These are phyloP conservation scores for Xylariaceae sp. DNA, from an alignment of 2,329 filamentous ascomycete genomes.

Conservation along the genomic window DNA sequence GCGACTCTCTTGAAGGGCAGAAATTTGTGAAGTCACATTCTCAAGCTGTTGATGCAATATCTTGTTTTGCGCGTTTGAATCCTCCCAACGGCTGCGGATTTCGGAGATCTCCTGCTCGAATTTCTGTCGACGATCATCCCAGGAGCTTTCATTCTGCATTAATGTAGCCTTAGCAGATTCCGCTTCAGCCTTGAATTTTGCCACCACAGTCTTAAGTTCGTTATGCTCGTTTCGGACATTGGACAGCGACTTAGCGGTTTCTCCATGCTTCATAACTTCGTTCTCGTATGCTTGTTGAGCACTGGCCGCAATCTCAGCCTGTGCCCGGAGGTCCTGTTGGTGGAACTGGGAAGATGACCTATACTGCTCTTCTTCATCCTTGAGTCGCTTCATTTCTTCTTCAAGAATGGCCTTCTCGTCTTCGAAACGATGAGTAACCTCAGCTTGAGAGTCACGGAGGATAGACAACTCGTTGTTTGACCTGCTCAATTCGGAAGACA, in stretches of 20 bases:
- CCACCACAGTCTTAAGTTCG: constrained; percentile 71
- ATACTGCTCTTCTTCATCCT: constrained; percentile 76
- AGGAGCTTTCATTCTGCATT: constrained; percentile 76
- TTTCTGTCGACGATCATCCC: constrained; percentile 73
- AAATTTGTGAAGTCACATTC: constrained; percentile 71
- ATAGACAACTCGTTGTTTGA: constrained; percentile 78
- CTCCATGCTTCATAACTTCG: constrained; percentile 90
- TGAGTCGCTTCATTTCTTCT: constrained; percentile 71
- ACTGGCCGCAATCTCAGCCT: constrained; percentile 87
- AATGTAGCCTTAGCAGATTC: constrained; percentile 79
- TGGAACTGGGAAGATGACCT: constrained; percentile 75
- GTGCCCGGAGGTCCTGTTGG: constrained; percentile 84
- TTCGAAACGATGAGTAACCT: constrained; percentile 63
- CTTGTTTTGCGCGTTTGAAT: constrained; percentile 83
- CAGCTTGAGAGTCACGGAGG: constrained; percentile 73
- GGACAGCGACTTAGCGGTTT: constrained; percentile 83
- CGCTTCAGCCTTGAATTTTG: constrained; percentile 69
- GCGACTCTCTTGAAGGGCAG: constrained; percentile 71
- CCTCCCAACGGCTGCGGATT: constrained; percentile 71
- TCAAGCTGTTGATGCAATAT: constrained; percentile 87
- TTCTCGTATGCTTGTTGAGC: constrained; percentile 94
- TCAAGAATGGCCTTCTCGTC: constrained; percentile 79
- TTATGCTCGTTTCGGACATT: constrained; percentile 74
- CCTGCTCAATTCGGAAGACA: constrained; percentile 72
- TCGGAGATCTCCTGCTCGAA: constrained; percentile 82